Conservation (phyloP, 805 yeast species). For the Naumovozyma baii region DNA sequence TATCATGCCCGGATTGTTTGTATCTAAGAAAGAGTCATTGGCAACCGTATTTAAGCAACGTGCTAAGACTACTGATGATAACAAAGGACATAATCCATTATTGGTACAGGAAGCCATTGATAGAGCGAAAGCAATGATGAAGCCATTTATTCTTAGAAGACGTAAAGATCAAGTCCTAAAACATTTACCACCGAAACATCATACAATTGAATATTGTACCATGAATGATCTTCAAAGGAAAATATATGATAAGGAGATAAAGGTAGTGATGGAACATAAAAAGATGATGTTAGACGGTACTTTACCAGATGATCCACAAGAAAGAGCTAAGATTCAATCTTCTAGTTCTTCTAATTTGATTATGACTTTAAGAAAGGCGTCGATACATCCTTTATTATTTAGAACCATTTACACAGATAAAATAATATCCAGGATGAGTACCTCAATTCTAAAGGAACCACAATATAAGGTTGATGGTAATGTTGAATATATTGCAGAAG, state of each 20-base stretch:
- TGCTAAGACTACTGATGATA: slow-evolving; percentile 55
- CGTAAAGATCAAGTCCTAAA: slow-evolving; percentile 85
- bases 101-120: slow-evolving; percentile 84
- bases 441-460: slow-evolving; percentile 70
- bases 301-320: slow-evolving; percentile 17
- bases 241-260: slow-evolving; percentile 55
- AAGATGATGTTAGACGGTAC: slow-evolving; percentile 20
- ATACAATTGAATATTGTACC: slow-evolving; percentile 54
- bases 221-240: slow-evolving; percentile 43
- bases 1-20: slow-evolving; percentile 76
- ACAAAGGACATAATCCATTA: slow-evolving; percentile 59
- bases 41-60: slow-evolving; percentile 79
- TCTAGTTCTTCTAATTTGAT: slow-evolving; percentile 49
- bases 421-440: slow-evolving; percentile 56
- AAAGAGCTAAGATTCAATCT: slow-evolving; percentile 30
- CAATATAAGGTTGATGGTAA: slow-evolving; percentile 67
- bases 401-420: slow-evolving; percentile 52
- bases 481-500: slow-evolving; percentile 69
- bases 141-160: slow-evolving; percentile 90
- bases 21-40: slow-evolving; percentile 72
- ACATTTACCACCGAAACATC: slow-evolving; percentile 74
- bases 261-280: slow-evolving; percentile 29
- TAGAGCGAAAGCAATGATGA: slow-evolving; percentile 96
- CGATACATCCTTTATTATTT: slow-evolving; percentile 84
- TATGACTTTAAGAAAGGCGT: slow-evolving; percentile 86